These are phyloP conservation scores for Platismatia glauca DNA, from an alignment of 495 filamentous ascomycete genomes.

Conservation along the genomic window DNA sequence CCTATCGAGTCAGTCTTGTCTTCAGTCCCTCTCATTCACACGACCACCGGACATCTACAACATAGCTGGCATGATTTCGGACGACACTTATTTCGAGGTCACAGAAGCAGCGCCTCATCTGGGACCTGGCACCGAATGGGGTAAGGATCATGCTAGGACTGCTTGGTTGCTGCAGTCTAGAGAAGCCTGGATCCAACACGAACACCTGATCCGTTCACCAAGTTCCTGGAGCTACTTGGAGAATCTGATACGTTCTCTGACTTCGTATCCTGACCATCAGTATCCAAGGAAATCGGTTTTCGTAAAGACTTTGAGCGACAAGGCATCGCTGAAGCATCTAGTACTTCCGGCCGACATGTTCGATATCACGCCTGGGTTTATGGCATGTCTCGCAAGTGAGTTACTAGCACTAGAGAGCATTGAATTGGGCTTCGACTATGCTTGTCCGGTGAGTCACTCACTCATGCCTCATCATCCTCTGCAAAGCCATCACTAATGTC, in stretches of 20 bases:
- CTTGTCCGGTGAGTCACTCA: background rate
- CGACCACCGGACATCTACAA: background rate
- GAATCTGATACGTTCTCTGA: background rate
- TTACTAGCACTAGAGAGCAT: slow-evolving; percentile 4
- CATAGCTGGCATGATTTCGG: background rate
- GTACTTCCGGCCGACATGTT: slow-evolving; percentile 12
- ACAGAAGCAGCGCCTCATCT: background rate
- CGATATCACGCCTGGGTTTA: background rate
- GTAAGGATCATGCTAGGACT: background rate
- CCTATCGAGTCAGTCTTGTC: background rate
- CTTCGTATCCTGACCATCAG: background rate
- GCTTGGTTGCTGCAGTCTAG: background rate
- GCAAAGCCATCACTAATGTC: background rate
- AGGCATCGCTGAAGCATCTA: background rate
- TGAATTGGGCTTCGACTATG: slow-evolving; percentile 10
- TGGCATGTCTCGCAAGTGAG: background rate
- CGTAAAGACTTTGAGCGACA: background rate
- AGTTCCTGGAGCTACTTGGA: background rate
- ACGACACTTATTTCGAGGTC: background rate
- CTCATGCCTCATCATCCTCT: background rate
- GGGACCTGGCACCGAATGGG: background rate
- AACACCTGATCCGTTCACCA: background rate
- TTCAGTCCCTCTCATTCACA: background rate
- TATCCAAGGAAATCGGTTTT: background rate
- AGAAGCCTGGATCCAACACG: background rate